These are phyloP conservation scores for Fusarium anguioides DNA, from an alignment of 2,329 filamentous ascomycete species.

Conservation along the genomic window DNA sequence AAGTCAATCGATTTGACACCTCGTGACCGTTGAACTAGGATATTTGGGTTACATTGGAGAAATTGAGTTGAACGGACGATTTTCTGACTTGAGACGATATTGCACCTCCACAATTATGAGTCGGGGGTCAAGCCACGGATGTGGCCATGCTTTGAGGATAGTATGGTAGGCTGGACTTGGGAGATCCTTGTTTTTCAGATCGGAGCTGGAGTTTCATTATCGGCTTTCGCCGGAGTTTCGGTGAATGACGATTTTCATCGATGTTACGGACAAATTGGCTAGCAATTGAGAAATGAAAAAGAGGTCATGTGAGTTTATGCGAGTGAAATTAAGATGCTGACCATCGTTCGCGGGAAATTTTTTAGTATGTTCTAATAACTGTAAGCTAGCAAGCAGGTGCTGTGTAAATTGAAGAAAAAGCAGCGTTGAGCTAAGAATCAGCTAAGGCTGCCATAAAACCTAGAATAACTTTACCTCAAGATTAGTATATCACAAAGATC, in stretches of 20 bases:
- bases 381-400: no score
- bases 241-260: neutral
- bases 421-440: no score
- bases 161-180: neutral
- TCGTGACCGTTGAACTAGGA: conserved; percentile 7
- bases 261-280: no score
- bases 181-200: neutral
- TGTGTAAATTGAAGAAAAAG: no score
- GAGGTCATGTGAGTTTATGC: neutral
- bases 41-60: conserved; percentile 10
- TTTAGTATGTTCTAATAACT: no score
- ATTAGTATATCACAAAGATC: no score
- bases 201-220: neutral
- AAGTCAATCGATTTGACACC: conserved; percentile 6
- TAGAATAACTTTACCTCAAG: no score
- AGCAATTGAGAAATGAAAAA: no score
- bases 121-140: neutral
- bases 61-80: neutral
- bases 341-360: no score
- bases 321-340: neutral
- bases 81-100: neutral
- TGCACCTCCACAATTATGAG: conserved; percentile 18
- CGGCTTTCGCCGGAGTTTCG: neutral
- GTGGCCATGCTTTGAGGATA: no score
- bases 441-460: no score